Evolutionary conservation across 257 asterid genomes (phyloP), one percentile per base, ranked within the genome.

Genomic region (Solanum sitiens): DNA sequence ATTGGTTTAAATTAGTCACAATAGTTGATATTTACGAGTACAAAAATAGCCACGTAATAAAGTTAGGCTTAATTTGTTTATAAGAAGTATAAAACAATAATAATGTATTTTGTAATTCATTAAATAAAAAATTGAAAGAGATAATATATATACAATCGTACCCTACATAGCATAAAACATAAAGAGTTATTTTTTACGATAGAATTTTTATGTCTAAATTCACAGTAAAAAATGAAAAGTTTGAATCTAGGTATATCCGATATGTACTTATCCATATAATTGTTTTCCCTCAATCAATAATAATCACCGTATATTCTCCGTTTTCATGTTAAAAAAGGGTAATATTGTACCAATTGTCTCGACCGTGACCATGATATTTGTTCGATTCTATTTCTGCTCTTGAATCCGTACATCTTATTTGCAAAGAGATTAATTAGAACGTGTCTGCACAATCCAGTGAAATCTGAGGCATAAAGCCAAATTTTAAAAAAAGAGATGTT

Each of bases 401-500:
- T 6, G 4, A 1, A 56, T 18, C 11, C 1, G 18, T 11, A 7
- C n/a, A 56, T n/a, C 65, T 56, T 56, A 18, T 0, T 56, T 56
- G 65, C 4, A 7, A 18, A 56, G n/a, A 56, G n/a, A 56, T 18
- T 7, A 18, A 56, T 56, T 1, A 0, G 1, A 56, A 56, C n/a
- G 11, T 18, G 65, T 18, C 11, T 16, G 0, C n/a, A 0, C 1
- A 10, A 18, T 3, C 4, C 11, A 56, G 3, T 7, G 2, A 18
- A 18, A 56, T 56, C 7, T 56, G n/a, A 56, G 65, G n/a, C 65
- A 56, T 18, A 56, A 56, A 56, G 65, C 65, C 65, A 56, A 56
- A 56, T 56, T 56, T 56, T 18, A 7, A 56, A 56, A 56, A 56
- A 56, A 56, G 65, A 56, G 11, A 56, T 56, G n/a, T 56, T 56